Evolutionary conservation across 164 flowering plant species (phyloP), one percentile per base, ranked within the genome.

Genomic region (Cinnamomum chago): DNA sequence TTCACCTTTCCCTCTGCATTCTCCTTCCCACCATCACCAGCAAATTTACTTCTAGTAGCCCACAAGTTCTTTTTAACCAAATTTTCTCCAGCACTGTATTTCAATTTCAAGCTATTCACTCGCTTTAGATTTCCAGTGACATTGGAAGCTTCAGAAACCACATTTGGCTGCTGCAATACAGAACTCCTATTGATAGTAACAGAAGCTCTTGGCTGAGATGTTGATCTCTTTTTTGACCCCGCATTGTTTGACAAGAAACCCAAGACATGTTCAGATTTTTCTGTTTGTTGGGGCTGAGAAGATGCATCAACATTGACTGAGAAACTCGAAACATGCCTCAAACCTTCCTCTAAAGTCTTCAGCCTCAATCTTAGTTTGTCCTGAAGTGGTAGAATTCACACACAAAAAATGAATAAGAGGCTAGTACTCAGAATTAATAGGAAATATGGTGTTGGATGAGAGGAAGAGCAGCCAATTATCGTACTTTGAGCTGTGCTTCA

Each of bases 401-500:
- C 18, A 55, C 13, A 55, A 55, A 55, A 55, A 55, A 55, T 55
- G 7, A 17, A 18, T 15, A 55, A 55, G 60, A 3, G 17, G n/a
- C n/a, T 15, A 55, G 60, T 55, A 18, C 17, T 20, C 1, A 55
- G 2, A 55, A 55, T 15, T 1, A 24, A 15, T 24, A 69, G 55
- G 40, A 69, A 69, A 69, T 24, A 40, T 11, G 18, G 55, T n/a
- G 25, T 47, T 35, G n/a, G n/a, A 68, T 22, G 55, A 11, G 25
- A 11, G 20, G 15, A 79, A 67, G 64, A 71, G 67, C 3, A 74
- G 52, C 28, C 24, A 2, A 62, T 78, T 25, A 30, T 60, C 68
- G 70, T 71, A 94, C 98, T 91, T 93, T 95, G 52, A 93, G 84
- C 73, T 88, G 97, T 73, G 92, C 88, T 88, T 93, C 99, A 62